A percentile compares a stretch with the other conserved stretches of the same genome.
These are phyloP conservation scores for Rhododendron ferrugineum DNA, from an alignment of 148 eudicot genomes.

Conservation along the genomic window DNA sequence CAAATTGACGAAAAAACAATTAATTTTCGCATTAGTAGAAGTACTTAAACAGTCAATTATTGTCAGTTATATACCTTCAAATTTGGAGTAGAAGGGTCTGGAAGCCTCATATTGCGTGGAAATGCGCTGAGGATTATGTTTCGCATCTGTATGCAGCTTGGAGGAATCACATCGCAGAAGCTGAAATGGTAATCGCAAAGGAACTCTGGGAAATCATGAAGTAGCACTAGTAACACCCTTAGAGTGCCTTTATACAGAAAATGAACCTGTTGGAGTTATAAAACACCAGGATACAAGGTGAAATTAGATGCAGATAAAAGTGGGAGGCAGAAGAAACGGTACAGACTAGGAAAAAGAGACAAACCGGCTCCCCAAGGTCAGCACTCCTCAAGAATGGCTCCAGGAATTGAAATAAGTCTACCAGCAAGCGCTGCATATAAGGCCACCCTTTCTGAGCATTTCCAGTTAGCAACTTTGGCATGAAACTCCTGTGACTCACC, in stretches of 20 bases:
- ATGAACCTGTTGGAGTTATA: constrained; percentile 49
- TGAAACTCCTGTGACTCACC: constrained; percentile 89
- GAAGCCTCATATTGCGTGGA: constrained; percentile 97
- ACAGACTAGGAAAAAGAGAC: constrained; percentile 17
- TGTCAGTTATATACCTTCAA: constrained; percentile 51
- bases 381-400: constrained; percentile 93
- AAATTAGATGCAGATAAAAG: not conserved
- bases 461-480: constrained; percentile 89
- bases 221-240: constrained; percentile 85
- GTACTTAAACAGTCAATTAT: not conserved
- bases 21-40: not conserved
- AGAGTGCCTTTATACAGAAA: constrained; percentile 87
- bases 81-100: constrained; percentile 97
- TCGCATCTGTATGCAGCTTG: constrained; percentile 97
- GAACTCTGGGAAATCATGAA: constrained; percentile 95
- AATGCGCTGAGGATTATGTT: constrained; percentile 96
- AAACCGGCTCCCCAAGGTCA: constrained; percentile 80
- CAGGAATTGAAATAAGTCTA: constrained; percentile 85
- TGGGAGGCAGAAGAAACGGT: not conserved
- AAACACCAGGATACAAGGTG: constrained; percentile 6
- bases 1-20: not conserved
- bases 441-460: constrained; percentile 98
- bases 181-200: constrained; percentile 96
- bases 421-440: constrained; percentile 72
- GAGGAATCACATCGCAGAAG: constrained; percentile 95